Evolutionary conservation across 352 stramenopile species (phyloP), one percentile per base, ranked within the genome.

Genomic region (Hyaloperonospora brassicae): DNA sequence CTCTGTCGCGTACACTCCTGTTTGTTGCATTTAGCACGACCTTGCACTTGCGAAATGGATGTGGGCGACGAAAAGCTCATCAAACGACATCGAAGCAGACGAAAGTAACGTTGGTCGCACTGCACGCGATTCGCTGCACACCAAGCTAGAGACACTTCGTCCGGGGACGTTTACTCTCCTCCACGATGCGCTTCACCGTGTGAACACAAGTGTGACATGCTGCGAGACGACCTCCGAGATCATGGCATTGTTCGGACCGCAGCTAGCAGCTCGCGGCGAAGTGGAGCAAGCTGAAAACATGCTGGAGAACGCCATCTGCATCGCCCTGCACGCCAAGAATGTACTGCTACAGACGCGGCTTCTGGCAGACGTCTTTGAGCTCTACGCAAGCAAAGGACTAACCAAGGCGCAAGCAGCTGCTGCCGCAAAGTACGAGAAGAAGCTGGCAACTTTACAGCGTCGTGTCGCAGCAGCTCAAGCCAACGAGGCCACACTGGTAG

Each of bases 1-100:
- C 31, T 7, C n/a, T 35, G 50, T 47, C 22, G 14, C 39, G 23
- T 4, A 6, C n/a, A 56, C 24, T 44, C 38, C 11, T 49, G 25
- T 50, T 43, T 44, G 38, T 42, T 23, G 1, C 10, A 17, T 41
- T 53, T 55, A 92, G 82, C 89, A 86, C 47, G 67, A 92, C 31
- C 56, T 89, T 3, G 68, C 67, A 1, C 50, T 89, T 10, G 77
- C 63, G 35, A 92, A 86, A 65, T 92, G 75, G 77, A 55, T 89
- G 41, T 92, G 82, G 82, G 82, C 69, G 12, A 84, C 77, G 3
- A 58, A 78, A 49, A 64, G 69, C 7, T 21, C 62, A 17, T 47
- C 62, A 47, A 44, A 50, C 39, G 35, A n/a, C 21, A 11, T 8
- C 14, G 7, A 38, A 23, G 41, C 30, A 14, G 35, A 50, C 36